These are phyloP conservation scores for Silene coronaria DNA, from an alignment of 179 eudicot genomes.

Conservation along the genomic window DNA sequence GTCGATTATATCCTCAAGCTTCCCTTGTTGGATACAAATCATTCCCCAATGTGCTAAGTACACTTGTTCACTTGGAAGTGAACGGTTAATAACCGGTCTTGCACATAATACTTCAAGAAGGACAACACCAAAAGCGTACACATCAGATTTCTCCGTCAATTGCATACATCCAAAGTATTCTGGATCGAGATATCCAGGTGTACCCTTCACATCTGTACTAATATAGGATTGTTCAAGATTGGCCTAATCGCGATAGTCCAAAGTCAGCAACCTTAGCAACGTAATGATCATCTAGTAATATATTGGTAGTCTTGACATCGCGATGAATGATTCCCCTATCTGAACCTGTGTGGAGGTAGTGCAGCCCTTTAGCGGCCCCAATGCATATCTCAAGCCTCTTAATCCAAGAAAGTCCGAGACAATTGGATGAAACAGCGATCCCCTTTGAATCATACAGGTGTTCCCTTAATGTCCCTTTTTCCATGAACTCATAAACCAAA, in stretches of 20 bases:
- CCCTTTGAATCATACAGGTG: conserved; percentile 32
- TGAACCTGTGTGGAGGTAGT: conserved; percentile 52
- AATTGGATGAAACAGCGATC: neutral
- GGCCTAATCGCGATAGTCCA: conserved; percentile 49
- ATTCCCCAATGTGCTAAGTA: conserved; percentile 51
- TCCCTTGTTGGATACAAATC: conserved; percentile 30
- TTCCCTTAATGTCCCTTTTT: conserved; percentile 57
- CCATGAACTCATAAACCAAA: conserved; percentile 69
- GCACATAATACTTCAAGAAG: conserved; percentile 62
- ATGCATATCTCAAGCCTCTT: conserved; percentile 57
- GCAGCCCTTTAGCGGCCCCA: conserved; percentile 55
- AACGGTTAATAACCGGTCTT: conserved; percentile 37
- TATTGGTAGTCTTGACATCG: conserved; percentile 65
- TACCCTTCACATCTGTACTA: conserved; percentile 52
- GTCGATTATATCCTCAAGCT: conserved; percentile 45
- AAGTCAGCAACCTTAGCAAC: conserved; percentile 69
- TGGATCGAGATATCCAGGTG: conserved; percentile 61
- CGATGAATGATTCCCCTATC: conserved; percentile 53
- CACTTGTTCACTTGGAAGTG: conserved; percentile 37
- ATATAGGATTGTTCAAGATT: conserved; percentile 39
- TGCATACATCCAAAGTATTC: conserved; percentile 42
- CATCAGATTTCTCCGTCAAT: conserved; percentile 60
- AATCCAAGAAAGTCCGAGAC: conserved; percentile 37
- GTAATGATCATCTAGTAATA: conserved; percentile 46
- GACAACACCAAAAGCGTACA: conserved; percentile 61